phyloP scores from a whole-genome alignment of 2,329 filamentous ascomycete species.

The Daldinia sp. region DNA sequence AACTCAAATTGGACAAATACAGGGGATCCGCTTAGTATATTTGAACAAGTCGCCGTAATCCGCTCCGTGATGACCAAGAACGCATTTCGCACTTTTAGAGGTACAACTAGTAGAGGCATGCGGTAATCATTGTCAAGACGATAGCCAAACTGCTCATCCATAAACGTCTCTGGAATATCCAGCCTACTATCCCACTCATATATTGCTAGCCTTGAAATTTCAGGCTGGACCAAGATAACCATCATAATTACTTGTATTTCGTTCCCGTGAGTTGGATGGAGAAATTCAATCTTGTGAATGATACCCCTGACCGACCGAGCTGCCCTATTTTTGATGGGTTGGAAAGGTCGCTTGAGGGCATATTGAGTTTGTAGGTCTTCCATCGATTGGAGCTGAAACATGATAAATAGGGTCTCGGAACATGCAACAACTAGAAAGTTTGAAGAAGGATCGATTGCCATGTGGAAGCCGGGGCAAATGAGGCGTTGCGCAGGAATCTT shows the following conservation, averaged over 20 bases:
- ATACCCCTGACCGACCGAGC: conserved; percentile 71
- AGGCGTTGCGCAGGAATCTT: conserved; percentile 69
- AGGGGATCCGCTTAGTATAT: conserved; percentile 65
- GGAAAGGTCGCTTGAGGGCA: conserved; percentile 58
- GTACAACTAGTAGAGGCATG: conserved; percentile 77
- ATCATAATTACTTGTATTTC: conserved; percentile 81
- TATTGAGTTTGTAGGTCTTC: conserved; percentile 64
- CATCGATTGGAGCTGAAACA: conserved; percentile 76
- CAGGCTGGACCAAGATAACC: conserved; percentile 66
- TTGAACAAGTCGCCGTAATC: conserved; percentile 67
- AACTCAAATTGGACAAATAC: conserved; percentile 61
- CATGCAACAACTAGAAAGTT: conserved; percentile 77
- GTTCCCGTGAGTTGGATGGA: conserved; percentile 76
- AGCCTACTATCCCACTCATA: conserved; percentile 72
- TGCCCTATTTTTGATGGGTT: conserved; percentile 66
- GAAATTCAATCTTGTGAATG: conserved; percentile 89
- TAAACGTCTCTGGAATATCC: conserved; percentile 60
- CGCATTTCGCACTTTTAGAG: conserved; percentile 75
- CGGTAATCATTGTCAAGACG: conserved; percentile 64
- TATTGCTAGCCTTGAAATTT: conserved; percentile 64
- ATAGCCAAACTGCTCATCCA: conserved; percentile 63
- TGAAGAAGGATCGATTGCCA: conserved; percentile 83
- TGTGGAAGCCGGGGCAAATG: conserved; percentile 71
- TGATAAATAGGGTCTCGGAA: conserved; percentile 75
- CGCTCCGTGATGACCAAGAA: conserved; percentile 76